Conservation (phyloP, 768 basidiomycete species). For the Boletus pseudopeckii region DNA sequence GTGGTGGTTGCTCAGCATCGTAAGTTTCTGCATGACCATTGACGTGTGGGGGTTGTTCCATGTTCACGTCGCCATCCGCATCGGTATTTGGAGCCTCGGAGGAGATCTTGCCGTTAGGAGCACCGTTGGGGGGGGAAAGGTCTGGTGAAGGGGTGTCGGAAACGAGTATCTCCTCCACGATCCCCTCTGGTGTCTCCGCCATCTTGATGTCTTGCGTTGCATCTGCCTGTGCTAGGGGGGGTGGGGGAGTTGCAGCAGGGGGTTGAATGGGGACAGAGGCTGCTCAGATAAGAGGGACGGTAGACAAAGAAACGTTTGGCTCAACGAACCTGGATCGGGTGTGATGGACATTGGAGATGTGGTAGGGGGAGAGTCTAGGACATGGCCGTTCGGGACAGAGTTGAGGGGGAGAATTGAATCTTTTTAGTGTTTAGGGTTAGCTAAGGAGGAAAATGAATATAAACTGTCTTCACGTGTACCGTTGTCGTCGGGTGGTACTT, state of each 20-base stretch:
- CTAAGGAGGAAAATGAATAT: slow-evolving; percentile 31
- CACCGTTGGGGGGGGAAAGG: neutral
- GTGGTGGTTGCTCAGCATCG: slow-evolving; percentile 15
- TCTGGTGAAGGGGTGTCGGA: slow-evolving; percentile 16
- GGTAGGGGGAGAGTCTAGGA: slow-evolving; percentile 39
- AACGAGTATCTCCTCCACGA: slow-evolving; percentile 13
- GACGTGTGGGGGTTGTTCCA: slow-evolving; percentile 23
- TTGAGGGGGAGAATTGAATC: slow-evolving; percentile 24
- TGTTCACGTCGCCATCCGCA: slow-evolving; percentile 30
- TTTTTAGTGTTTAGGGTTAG: slow-evolving; percentile 37
- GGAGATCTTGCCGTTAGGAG: slow-evolving; percentile 29
- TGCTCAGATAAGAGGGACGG: slow-evolving; percentile 32
- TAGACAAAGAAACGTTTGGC: slow-evolving; percentile 14
- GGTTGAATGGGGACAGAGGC: slow-evolving; percentile 44
- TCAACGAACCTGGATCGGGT: slow-evolving; percentile 51
- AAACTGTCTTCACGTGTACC: slow-evolving; percentile 39
- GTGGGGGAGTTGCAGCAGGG: slow-evolving; percentile 45
- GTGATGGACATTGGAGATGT: slow-evolving; percentile 43
- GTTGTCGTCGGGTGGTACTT: slow-evolving; percentile 35
- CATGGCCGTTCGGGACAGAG: slow-evolving; percentile 65
- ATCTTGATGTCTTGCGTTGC: slow-evolving; percentile 55
- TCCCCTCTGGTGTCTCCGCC: slow-evolving; percentile 33
- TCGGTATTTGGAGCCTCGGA: slow-evolving; percentile 25
- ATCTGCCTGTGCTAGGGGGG: slow-evolving; percentile 44
- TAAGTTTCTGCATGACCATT: slow-evolving; percentile 23